Conservation (phyloP, 257 asterid species). For the Solanum pennellii region DNA sequence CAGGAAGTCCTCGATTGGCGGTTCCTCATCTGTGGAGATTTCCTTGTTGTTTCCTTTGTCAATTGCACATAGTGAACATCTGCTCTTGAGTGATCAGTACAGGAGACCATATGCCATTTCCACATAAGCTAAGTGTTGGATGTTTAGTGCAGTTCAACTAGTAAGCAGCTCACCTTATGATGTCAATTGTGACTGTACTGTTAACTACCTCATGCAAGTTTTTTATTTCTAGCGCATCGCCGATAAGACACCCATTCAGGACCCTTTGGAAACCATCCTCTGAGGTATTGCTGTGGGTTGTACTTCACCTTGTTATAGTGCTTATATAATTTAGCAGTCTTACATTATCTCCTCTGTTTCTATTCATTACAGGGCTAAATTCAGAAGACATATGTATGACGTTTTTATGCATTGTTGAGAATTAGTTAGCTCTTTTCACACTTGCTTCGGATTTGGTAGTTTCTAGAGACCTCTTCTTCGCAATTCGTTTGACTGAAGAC, state of each 20-base stretch:
- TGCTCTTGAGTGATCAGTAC: slow-evolving; percentile 34
- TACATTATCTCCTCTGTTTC: background rate
- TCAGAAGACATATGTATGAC: background rate
- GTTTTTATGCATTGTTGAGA: background rate
- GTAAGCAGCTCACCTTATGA: slow-evolving; percentile 32
- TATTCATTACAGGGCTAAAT: background rate
- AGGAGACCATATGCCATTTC: slow-evolving; percentile 41
- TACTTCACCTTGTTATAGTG: background rate
- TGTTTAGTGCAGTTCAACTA: slow-evolving; percentile 34
- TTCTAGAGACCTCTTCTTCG: background rate
- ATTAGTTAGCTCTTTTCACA: background rate
- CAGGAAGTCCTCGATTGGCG: slow-evolving; percentile 89
- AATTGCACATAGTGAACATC: slow-evolving; percentile 71
- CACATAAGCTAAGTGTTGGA: slow-evolving; percentile 38
- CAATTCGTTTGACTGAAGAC: slow-evolving; percentile 24
- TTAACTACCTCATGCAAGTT: slow-evolving; percentile 13
- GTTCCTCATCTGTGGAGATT: slow-evolving; percentile 59
- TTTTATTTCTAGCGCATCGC: slow-evolving; percentile 28
- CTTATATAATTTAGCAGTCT: background rate
- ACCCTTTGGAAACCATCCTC: slow-evolving; percentile 27
- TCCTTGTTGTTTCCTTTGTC: slow-evolving; percentile 77
- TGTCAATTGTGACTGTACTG: slow-evolving; percentile 1
- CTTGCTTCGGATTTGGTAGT: slow-evolving; percentile 2
- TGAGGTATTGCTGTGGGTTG: slow-evolving; percentile 25
- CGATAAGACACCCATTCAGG: slow-evolving; percentile 32